A percentile compares a stretch with the other conserved stretches of the same genome.
These are phyloP conservation scores for Senna tora DNA, from an alignment of 306 rosid genomes.

Conservation along the genomic window DNA sequence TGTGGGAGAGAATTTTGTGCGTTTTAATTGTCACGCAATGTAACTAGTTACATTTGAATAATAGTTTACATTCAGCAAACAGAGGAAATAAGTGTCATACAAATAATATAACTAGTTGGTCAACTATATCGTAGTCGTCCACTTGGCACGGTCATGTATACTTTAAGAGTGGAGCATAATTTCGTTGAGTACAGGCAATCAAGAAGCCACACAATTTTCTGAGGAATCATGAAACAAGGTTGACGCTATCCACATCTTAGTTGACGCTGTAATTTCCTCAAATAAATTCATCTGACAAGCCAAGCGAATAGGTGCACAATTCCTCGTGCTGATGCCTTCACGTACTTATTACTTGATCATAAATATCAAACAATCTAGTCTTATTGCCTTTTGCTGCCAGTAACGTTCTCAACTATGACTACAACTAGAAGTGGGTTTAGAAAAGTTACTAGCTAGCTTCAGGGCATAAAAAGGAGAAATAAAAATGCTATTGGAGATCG, in stretches of 20 bases:
- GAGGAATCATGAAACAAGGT: not conserved
- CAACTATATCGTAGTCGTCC: not conserved
- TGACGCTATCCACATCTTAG: not conserved
- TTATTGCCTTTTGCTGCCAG: not conserved
- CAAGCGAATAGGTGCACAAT: not conserved
- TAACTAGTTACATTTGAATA: no score
- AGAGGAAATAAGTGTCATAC: not conserved
- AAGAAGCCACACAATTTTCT: slow-evolving; percentile 4
- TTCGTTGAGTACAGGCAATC: slow-evolving; percentile 19
- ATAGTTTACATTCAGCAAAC: not conserved
- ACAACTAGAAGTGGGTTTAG: no score
- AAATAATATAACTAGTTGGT: not conserved
- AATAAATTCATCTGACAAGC: not conserved
- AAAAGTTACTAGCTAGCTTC: no score
- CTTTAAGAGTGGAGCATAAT: not conserved
- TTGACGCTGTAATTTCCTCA: not conserved
- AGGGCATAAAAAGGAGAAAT: not conserved
- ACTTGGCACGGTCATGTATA: not conserved
- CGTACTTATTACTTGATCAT: not conserved
- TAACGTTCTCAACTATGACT: no score
- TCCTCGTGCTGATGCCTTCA: not conserved
- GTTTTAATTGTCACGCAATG: not conserved
- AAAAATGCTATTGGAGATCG: not conserved
- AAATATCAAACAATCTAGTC: not conserved
- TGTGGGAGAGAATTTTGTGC: not conserved